Evolutionary conservation across 2,329 filamentous ascomycete genomes (phyloP).

Genomic region (Canariomyces notabilis): DNA sequence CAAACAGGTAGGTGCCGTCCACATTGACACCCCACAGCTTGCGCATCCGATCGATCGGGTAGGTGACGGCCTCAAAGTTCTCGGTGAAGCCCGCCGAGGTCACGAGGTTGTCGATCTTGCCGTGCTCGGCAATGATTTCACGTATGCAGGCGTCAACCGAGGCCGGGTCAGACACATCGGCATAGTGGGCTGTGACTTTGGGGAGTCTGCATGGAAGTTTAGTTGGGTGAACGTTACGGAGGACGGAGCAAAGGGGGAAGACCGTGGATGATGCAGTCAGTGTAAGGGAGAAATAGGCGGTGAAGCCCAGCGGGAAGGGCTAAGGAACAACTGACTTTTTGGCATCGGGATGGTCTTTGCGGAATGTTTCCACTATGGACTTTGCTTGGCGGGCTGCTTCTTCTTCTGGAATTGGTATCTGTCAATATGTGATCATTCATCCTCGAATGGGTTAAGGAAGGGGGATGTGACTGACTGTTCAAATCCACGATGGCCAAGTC

Average conservation of each 20-base stretch:
- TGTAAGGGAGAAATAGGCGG: background rate
- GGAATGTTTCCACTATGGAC: constrained; percentile 69
- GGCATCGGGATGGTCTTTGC: constrained; percentile 71
- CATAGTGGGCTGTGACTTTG: constrained; percentile 83
- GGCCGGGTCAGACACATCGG: constrained; percentile 75
- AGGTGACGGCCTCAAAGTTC: constrained; percentile 87
- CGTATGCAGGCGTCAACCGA: constrained; percentile 71
- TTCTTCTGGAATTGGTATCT: constrained; percentile 57
- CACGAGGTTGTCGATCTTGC: constrained; percentile 84
- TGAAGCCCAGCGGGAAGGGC: background rate
- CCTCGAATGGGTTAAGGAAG: background rate
- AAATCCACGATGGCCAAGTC: constrained; percentile 90
- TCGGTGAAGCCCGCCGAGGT: constrained; percentile 96
- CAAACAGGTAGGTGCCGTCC: constrained; percentile 85
- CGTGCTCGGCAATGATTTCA: constrained; percentile 65
- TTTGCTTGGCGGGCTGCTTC: constrained; percentile 75
- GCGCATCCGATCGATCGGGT: constrained; percentile 84
- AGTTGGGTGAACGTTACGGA: too few species aligned
- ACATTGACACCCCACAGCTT: constrained; percentile 96
- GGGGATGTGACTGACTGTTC: constrained; percentile 63
- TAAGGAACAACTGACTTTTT: constrained; percentile 49
- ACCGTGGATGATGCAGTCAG: background rate
- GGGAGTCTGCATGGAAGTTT: constrained; percentile 57
- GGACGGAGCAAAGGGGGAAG: too few species aligned
- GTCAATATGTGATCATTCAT: background rate